Base-by-base conservation (phyloP, 495 filamentous ascomycete genomes). In the Cercophora sp. region DNA sequence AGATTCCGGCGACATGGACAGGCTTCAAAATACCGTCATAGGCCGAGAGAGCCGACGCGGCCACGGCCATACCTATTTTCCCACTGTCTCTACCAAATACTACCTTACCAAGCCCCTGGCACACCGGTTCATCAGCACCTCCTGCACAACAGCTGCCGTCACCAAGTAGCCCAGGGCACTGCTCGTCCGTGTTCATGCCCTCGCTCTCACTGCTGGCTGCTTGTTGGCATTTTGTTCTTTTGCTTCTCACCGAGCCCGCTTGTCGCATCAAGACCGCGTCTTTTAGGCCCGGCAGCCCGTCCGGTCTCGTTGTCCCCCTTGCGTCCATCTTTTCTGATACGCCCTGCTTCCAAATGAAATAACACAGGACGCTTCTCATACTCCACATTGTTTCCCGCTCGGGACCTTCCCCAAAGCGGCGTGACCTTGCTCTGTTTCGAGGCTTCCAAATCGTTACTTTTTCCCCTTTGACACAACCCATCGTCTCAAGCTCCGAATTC, bases 281-380 rank as follows among this genome's bases (percentile, higher is more conserved):
- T 26, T 42, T 52, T 58, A 23, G 48, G 50, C 37, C 37, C 35
- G 23, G 19, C 48, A 48, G 46, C n/a, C n/a, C 44, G 54, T 50
- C 60, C 52, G 45, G 57, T 56, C 52, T 60, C 48, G 52, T 39
- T 49, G 25, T 54, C 44, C 63, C 62, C 62, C 66, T 62, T 59
- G 62, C 52, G 64, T 55, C 60, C 65, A 70, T 70, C 67, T 63
- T 45, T 68, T 59, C 64, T 69, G 68, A 69, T 64, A 67, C 66
- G 60, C 63, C 56, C 64, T 63, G 58, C 52, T 59, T 57, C 55
- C 47, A 63, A 70, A 68, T 66, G 57, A 66, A 66, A 65, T 69
- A 62, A 62, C 57, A 49, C 58, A 58, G 59, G 57, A 51, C 59
- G 60, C 62, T 32, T 44, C 52, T 49, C 55, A 46, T 57, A 31